Evolutionary conservation across 345 rosid species (phyloP), one percentile per base, ranked within the genome.

Genomic region (Brassica carinata): DNA sequence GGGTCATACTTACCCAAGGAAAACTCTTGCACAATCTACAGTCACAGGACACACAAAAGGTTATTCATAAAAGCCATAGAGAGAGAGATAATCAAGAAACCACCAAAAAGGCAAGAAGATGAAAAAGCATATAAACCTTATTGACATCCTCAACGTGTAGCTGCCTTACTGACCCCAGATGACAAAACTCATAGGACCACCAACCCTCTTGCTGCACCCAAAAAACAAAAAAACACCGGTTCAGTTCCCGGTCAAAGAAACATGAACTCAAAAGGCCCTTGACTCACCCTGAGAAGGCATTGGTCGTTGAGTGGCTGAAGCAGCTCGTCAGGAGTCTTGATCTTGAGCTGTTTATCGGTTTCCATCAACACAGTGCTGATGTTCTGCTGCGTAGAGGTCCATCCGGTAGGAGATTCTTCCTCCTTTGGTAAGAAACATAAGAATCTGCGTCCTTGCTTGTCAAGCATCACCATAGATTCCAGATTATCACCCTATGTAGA

Each of bases 161-260:
- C 80, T 93, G 98, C 51, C 91, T 83, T 36, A 93, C 77, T 73
- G 18, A 33, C 74, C 77, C 78, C 51, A 83, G 86, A 78, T 90
- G 90, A 87, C 99, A 96, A 84, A 93, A 92, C 81, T 93, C 98
- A 82, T 93, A 96, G 7, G 94, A 87, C 98, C 99, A 93, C 99
- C 99, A 96, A 86, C 96, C 97, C 73, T 93, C 99, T 93, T 93
- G 97, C 98, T 93, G 92, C 89, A 85, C 14, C 15, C 5, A 1
- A 48, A 48, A 17, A 15, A 15, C 1, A 19, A 19, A 19, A 19
- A 29, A 15, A 33, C 7, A 15, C 36, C 18, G 14, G 45, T 43
- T 74, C 69, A 65, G 7, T 34, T 8, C 13, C 19, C 1, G 65
- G 8, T 14, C n/a, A 63, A 55, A 48, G 67, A 5, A 55, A 76